These are phyloP conservation scores for Pichia paraexigua DNA, from an alignment of 805 yeast genomes.

Conservation along the genomic window DNA sequence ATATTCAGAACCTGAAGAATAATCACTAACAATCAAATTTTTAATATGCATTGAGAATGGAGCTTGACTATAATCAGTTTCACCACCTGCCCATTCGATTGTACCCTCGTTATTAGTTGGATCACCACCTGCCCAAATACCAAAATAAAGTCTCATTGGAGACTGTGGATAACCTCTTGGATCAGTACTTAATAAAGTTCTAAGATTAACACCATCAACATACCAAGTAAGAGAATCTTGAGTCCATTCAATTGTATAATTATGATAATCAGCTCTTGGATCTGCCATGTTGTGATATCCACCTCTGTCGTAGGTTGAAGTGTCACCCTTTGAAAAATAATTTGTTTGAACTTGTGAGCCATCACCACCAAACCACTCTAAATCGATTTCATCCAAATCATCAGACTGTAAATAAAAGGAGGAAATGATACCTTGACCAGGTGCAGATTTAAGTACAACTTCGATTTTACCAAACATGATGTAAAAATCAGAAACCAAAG, in stretches of 20 bases:
- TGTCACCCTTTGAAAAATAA: constrained; percentile 74
- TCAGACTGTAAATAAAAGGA: constrained; percentile 76
- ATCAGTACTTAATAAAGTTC: constrained; percentile 50
- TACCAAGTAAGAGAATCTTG: constrained; percentile 58
- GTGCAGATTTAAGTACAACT: constrained; percentile 61
- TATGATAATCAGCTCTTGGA: constrained; percentile 58
- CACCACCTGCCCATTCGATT: constrained; percentile 79
- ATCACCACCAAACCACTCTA: constrained; percentile 85
- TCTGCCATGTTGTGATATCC: constrained; percentile 50
- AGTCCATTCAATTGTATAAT: constrained; percentile 83
- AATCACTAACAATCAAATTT: constrained; percentile 55
- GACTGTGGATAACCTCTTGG: constrained; percentile 79
- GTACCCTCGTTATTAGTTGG: constrained; percentile 56
- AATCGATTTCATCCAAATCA: constrained; percentile 82
- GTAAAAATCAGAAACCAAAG: constrained; percentile 68
- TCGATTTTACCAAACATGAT: constrained; percentile 86
- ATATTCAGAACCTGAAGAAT: constrained; percentile 56
- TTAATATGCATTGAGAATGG: constrained; percentile 65
- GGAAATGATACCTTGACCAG: constrained; percentile 73
- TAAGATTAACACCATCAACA: constrained; percentile 59
- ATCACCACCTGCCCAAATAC: constrained; percentile 84
- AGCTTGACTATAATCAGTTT: constrained; percentile 52
- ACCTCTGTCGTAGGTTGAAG: constrained; percentile 75
- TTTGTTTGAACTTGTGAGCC: constrained; percentile 66
- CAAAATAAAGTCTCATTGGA: constrained; percentile 63